Evolutionary conservation across 2,329 filamentous ascomycete genomes (phyloP).

Genomic region (Iodosphaeria phyllophila): DNA sequence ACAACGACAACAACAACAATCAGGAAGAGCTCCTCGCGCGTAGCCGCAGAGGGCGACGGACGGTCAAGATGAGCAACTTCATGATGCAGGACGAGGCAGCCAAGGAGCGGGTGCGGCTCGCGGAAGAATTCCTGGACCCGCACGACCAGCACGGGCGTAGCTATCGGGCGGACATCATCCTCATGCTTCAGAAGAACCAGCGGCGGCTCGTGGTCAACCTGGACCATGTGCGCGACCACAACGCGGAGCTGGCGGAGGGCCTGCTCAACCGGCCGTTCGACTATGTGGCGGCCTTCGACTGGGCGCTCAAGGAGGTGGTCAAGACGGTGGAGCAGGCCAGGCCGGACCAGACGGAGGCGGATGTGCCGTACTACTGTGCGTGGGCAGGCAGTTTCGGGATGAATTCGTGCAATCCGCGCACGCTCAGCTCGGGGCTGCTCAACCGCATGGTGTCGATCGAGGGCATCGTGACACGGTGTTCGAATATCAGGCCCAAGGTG

Average conservation of each 20-base stretch:
- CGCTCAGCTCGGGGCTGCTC: slow-evolving; percentile 70
- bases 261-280: slow-evolving; percentile 79
- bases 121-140: slow-evolving; percentile 87
- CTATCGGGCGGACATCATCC: slow-evolving; percentile 77
- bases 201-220: slow-evolving; percentile 54
- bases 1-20: no score
- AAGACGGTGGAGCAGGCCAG: slow-evolving; percentile 60
- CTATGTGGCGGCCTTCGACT: slow-evolving; percentile 72
- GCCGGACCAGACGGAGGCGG: slow-evolving; percentile 55
- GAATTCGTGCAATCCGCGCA: slow-evolving; percentile 85
- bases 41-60: slow-evolving; percentile 1
- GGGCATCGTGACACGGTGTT: slow-evolving; percentile 93
- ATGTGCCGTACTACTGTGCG: slow-evolving; percentile 89
- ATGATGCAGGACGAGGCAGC: slow-evolving; percentile 73
- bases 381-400: slow-evolving; percentile 92
- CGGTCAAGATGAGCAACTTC: slow-evolving; percentile 44
- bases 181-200: slow-evolving; percentile 52
- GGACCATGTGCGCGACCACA: slow-evolving; percentile 83
- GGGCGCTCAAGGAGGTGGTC: slow-evolving; percentile 76
- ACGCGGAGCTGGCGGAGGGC: slow-evolving; percentile 56
- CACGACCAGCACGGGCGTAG: slow-evolving; percentile 42
- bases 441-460: slow-evolving; percentile 97
- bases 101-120: slow-evolving; percentile 66
- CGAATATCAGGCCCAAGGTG: slow-evolving; percentile 89
- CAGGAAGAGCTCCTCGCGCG: no score